Base-by-base conservation (phyloP, 257 asterid species). In the Asclepias syriaca region DNA sequence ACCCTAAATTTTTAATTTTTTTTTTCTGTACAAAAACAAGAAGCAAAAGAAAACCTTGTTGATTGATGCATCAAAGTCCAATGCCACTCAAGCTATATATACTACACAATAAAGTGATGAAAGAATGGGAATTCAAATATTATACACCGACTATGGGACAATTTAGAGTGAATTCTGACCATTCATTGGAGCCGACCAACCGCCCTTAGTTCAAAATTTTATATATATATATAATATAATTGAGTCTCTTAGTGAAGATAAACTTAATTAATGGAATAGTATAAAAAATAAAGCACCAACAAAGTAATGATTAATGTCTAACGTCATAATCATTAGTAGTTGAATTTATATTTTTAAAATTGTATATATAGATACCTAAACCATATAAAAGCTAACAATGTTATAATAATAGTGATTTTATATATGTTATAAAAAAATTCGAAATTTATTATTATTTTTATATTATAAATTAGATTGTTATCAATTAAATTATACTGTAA, bases 151-250 rank as follows among this genome's bases (percentile, higher is more conserved):
- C 95, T 81, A 70, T 82, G 84, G 87, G 81, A 64, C 90, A 74
- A 72, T 74, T 48, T 29, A 59, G 65, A 61, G 70, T 65, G 50
- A 75, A 53, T 57, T 72, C 15, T 64, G 69, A 45, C 81, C 74
- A 77, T 72, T 76, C 69, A 83, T 83, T 81, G 79, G 84, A 75
- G 84, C 95, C 92, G 92, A 21, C 95, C 87, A 72, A 80, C 92
- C 95, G 95, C 69, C 90, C 79, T 70, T 45, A 8, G 32, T 67
- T 74, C 77, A 74, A 64, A 72, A 69, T 57, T 78, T 45, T 54
- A 16, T 43, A 43, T 40, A 40, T 40, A 40, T 40, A 40, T 7
- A 43, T 7, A 43, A 27, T 39, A 59, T 37, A 1, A 32, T 39
- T 63, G 39, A 22, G 43, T 32, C 43, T 43, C 48, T 43, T 7